phyloP scores from a whole-genome alignment of 257 asterid genomes.

The Salvia splendens region DNA sequence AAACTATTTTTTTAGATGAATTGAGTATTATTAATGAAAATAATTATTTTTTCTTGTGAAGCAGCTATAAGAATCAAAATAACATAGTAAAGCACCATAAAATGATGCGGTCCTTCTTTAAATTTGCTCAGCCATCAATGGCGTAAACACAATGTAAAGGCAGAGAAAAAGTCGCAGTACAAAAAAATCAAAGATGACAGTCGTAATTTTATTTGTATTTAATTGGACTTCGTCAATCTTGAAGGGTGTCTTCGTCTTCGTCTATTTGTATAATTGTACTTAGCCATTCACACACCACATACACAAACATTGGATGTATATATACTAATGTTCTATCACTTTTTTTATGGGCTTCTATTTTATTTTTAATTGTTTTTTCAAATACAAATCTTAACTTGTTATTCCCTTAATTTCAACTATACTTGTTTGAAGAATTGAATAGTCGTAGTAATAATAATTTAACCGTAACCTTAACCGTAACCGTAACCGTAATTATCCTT shows the following conservation, averaged over 20 bases:
- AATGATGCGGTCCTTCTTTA: not conserved
- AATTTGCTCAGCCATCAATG: slow-evolving; percentile 19
- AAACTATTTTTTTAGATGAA: too few relatives aligned
- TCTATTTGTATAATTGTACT: not conserved
- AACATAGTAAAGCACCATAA: slow-evolving; percentile 11
- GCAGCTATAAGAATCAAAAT: slow-evolving; percentile 19
- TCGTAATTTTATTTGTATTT: not conserved
- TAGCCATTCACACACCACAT: not conserved
- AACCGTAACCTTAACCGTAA: too few relatives aligned
- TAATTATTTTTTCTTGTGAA: not conserved
- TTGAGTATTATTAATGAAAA: too few relatives aligned
- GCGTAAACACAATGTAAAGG: not conserved
- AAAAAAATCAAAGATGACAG: slow-evolving; percentile 1
- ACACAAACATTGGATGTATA: not conserved
- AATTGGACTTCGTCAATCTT: not conserved
- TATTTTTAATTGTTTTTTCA: too few relatives aligned
- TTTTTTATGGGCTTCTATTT: too few relatives aligned
- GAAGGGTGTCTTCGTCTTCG: not conserved
- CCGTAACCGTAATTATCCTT: not conserved
- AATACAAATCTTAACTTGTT: too few relatives aligned
- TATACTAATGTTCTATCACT: not conserved
- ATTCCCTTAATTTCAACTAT: too few relatives aligned
- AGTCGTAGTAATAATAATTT: too few relatives aligned
- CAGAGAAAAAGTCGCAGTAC: slow-evolving; percentile 4
- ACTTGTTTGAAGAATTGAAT: not conserved